Conservation (phyloP, 768 basidiomycete species). For the Lactarius hatsudake region DNA sequence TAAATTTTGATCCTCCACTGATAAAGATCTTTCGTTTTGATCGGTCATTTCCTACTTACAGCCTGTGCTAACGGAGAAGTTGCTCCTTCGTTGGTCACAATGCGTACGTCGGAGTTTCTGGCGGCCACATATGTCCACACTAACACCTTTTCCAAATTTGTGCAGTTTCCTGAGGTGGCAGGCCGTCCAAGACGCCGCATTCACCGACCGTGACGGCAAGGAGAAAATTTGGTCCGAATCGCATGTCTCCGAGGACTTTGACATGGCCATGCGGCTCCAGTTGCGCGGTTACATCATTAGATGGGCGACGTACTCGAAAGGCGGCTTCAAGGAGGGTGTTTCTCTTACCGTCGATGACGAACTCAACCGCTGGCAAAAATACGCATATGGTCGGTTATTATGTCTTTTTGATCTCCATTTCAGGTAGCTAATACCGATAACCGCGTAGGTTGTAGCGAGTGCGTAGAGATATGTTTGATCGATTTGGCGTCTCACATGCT, state of each 20-base stretch:
- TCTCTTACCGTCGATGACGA: conserved; percentile 88
- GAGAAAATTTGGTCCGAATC: conserved; percentile 64
- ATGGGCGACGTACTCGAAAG: conserved; percentile 83
- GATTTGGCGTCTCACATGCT: conserved; percentile 33
- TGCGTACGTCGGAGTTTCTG: conserved; percentile 29
- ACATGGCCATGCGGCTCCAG: conserved; percentile 64
- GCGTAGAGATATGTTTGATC: conserved; percentile 5
- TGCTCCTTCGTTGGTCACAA: conserved; percentile 49
- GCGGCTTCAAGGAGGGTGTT: conserved; percentile 90
- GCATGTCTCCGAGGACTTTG: conserved; percentile 68
- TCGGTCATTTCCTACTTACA: conserved; percentile 4
- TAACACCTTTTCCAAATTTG: not conserved
- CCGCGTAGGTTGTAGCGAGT: conserved; percentile 55
- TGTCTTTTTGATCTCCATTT: conserved; percentile 6
- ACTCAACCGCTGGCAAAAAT: conserved; percentile 91
- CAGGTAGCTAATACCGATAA: not conserved
- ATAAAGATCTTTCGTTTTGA: not conserved
- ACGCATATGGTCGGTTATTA: conserved; percentile 58
- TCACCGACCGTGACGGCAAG: conserved; percentile 49
- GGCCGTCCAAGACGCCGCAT: conserved; percentile 55
- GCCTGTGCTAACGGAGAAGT: conserved; percentile 43
- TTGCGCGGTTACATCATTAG: conserved; percentile 48
- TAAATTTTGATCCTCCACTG: conserved; percentile 19
- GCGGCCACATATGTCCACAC: not conserved
- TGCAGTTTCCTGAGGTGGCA: conserved; percentile 50